phyloP scores from a whole-genome alignment of 305 asterid genomes.

The Coffea humblotiana region DNA sequence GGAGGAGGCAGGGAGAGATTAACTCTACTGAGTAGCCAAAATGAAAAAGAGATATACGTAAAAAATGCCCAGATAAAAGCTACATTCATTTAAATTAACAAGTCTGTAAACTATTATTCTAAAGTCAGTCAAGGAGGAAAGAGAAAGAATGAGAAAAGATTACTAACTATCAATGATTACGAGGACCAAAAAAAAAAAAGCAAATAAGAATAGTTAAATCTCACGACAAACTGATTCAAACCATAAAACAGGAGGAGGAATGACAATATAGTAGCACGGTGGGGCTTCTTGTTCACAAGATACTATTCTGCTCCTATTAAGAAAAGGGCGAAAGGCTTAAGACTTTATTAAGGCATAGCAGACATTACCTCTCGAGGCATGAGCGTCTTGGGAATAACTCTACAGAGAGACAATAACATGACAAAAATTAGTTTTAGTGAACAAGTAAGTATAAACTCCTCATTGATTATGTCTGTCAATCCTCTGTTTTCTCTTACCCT shows the following conservation, averaged over 20 bases:
- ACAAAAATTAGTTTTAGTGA: constrained; percentile 53
- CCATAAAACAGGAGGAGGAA: constrained; percentile 18
- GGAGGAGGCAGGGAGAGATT: constrained; percentile 37
- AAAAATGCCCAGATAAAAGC: constrained; percentile 8
- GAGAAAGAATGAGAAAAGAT: neutral
- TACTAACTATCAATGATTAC: neutral
- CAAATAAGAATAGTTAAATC: neutral
- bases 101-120: constrained; percentile 2
- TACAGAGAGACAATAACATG: constrained; percentile 77
- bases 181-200: neutral
- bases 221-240: constrained; percentile 6
- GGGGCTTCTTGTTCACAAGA: constrained; percentile 19
- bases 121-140: constrained; percentile 9
- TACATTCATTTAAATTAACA: constrained; percentile 2
- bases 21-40: constrained; percentile 15
- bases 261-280: constrained; percentile 25
- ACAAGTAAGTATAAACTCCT: constrained; percentile 1
- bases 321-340: constrained; percentile 26
- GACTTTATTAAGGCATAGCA: constrained; percentile 37
- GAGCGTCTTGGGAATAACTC: constrained; percentile 99
- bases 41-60: constrained; percentile 1
- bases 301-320: constrained; percentile 9
- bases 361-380: constrained; percentile 98
- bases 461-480: constrained; percentile 20
- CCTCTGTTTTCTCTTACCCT: constrained; percentile 1